Base-by-base conservation (phyloP, 2,329 filamentous ascomycete species). In the Xylariaceae sp. region DNA sequence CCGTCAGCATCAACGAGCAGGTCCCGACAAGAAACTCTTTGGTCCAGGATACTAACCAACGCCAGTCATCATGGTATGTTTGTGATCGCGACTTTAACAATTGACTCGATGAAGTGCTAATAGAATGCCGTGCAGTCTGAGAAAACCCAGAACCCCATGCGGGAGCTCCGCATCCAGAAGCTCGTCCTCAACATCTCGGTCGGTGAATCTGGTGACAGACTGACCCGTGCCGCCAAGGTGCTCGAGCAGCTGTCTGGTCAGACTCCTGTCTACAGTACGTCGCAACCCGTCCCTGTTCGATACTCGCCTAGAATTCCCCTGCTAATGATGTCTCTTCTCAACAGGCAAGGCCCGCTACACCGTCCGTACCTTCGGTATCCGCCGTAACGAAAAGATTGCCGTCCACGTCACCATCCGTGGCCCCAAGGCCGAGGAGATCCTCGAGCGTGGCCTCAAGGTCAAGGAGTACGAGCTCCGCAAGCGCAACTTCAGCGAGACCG, bases 381-480 rank as follows among this genome's bases (percentile, higher is more conserved):
- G 94, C 80, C 93, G 94, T 92, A 99, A 99, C 89, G 94, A 99
- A 81, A 97, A 97, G 90, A 99, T 99, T 76, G 84, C 94, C 71
- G 94, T 99, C 72, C 94, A 99, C 85, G 94, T 99, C 77, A 99
- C 94, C 77, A 92, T 99, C 82, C 94, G 94, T 78, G 94, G 94
- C 77, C 92, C 94, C 81, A 97, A 85, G 89, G 94, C 94, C 67
- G 94, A 99, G 87, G 94, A 99, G 83, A 99, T 99, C 76, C 89
- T 99, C 77, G 94, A 99, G 90, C 93, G 94, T 87, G 94, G 94
- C 78, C 89, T 99, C 78, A 99, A 99, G 89, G 94, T 99, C 88
- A 99, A 99, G 92, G 94, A 99, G 84, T 99, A 99, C 85, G 94
- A 99, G 82, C 86, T 99, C 74, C 89, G 91, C 83, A 96, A 94